Percentiles rank a stretch among this genome's conserved stretches.
These are phyloP conservation scores for Phytophthora megakarya DNA, from an alignment of 352 stramenopile species.

Conservation along the genomic window DNA sequence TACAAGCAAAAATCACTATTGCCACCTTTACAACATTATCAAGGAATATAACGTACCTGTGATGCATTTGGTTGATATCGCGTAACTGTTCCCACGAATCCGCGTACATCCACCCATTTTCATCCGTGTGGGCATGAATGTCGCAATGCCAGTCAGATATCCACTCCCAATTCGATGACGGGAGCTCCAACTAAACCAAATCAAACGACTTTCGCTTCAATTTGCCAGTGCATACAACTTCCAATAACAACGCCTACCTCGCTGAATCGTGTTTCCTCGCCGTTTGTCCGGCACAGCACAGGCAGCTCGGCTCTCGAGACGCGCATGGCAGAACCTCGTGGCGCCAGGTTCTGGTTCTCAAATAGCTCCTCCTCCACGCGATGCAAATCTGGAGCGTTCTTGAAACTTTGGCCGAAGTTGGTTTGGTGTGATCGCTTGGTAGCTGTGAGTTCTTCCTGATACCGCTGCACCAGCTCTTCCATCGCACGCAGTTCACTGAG, in stretches of 20 bases:
- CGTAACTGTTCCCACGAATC: constrained; percentile 37
- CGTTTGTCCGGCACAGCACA: constrained; percentile 35
- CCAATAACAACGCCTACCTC: constrained; percentile 26
- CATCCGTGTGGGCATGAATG: constrained; percentile 52
- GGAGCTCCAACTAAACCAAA: constrained; percentile 50
- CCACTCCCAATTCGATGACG: constrained; percentile 66
- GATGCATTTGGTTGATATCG: constrained; percentile 29
- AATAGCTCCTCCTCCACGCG: constrained; percentile 57
- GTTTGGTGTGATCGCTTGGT: not conserved
- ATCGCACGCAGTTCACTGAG: constrained; percentile 61
- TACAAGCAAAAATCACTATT: not conserved
- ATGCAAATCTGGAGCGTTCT: constrained; percentile 27
- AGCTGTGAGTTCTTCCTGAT: constrained; percentile 56
- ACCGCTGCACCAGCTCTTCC: constrained; percentile 60
- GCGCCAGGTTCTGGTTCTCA: constrained; percentile 58
- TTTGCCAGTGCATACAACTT: not conserved
- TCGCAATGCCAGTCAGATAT: constrained; percentile 55
- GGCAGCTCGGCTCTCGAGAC: constrained; percentile 25
- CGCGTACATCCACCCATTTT: constrained; percentile 63
- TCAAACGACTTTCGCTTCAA: not conserved
- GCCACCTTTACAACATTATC: not conserved
- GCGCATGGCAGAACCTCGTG: constrained; percentile 29
- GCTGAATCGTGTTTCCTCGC: constrained; percentile 44
- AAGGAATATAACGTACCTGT: constrained; percentile 10
- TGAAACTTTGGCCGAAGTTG: not conserved